Evolutionary conservation across 345 rosid genomes (phyloP).

Genomic region (Sonneratia caseolaris): DNA sequence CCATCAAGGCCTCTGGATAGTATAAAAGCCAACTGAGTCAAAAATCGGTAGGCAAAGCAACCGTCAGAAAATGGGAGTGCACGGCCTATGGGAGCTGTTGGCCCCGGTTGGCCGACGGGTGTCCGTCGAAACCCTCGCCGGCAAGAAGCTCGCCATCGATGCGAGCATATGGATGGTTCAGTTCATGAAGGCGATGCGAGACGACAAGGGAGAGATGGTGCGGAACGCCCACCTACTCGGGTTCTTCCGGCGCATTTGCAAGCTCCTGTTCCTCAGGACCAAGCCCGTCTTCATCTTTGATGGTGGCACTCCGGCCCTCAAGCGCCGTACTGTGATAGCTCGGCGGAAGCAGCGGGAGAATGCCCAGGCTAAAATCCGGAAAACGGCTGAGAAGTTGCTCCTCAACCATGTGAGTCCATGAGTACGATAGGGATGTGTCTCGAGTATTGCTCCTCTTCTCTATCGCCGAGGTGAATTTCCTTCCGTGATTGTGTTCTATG

Average conservation of each 20-base stretch:
- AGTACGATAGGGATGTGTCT: not conserved
- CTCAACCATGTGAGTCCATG: conserved; percentile 51
- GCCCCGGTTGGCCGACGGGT: conserved; percentile 96
- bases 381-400: conserved; percentile 86
- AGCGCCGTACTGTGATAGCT: conserved; percentile 88
- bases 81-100: conserved; percentile 73
- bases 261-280: conserved; percentile 63
- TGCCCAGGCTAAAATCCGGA: conserved; percentile 85
- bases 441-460: not conserved
- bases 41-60: conserved; percentile 8
- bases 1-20: not conserved
- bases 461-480: not conserved
- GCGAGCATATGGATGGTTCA: conserved; percentile 98
- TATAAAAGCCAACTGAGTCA: conserved; percentile 1
- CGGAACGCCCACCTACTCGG: conserved; percentile 87
- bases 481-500: not conserved
- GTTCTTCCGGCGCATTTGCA: conserved; percentile 88
- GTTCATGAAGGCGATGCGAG: conserved; percentile 97
- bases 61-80: conserved; percentile 42
- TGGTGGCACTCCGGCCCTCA: conserved; percentile 82
- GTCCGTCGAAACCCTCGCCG: conserved; percentile 86
- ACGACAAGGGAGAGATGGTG: conserved; percentile 89
- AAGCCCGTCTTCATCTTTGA: conserved; percentile 94
- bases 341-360: conserved; percentile 86
- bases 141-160: conserved; percentile 76